Evolutionary conservation across 768 basidiomycete genomes (phyloP).

Genomic region (Psilocybe sp.): DNA sequence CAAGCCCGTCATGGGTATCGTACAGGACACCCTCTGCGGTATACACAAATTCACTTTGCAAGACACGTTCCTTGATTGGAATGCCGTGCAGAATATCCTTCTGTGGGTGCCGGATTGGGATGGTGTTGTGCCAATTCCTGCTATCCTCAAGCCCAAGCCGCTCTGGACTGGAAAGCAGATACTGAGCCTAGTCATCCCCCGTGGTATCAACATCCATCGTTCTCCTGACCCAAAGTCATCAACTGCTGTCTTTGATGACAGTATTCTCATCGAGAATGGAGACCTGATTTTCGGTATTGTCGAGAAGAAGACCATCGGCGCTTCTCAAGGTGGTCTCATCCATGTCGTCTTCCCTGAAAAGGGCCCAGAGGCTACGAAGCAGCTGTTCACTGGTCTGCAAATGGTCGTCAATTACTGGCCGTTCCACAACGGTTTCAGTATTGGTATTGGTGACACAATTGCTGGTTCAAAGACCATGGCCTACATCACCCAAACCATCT

Average conservation of each 20-base stretch:
- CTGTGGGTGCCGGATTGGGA: constrained; percentile 99
- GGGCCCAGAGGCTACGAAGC: constrained; percentile 86
- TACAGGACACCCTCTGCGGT: constrained; percentile 97
- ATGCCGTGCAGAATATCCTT: constrained; percentile 93
- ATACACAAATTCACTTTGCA: constrained; percentile 96
- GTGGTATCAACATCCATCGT: constrained; percentile 91
- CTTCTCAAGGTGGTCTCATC: constrained; percentile 89
- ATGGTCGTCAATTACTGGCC: constrained; percentile 98
- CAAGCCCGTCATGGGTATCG: constrained; percentile 99
- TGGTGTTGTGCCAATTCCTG: constrained; percentile 86
- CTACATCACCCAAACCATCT: constrained; percentile 80
- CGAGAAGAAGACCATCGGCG: constrained; percentile 98
- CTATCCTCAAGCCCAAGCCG: constrained; percentile 94
- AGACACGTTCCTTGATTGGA: constrained; percentile 95
- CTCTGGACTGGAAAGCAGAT: constrained; percentile 99
- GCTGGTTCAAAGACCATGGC: constrained; percentile 88
- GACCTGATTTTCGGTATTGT: constrained; percentile 94
- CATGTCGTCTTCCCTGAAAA: constrained; percentile 98
- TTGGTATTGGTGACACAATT: constrained; percentile 98
- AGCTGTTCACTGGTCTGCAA: constrained; percentile 91
- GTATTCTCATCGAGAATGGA: constrained; percentile 95
- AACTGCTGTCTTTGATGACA: constrained; percentile 87
- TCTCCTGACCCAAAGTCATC: constrained; percentile 75
- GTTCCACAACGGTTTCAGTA: constrained; percentile 98
- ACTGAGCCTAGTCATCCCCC: constrained; percentile 86